Evolutionary conservation across 2,329 filamentous ascomycete genomes (phyloP).

Genomic region (Helicocarpus griseus): DNA sequence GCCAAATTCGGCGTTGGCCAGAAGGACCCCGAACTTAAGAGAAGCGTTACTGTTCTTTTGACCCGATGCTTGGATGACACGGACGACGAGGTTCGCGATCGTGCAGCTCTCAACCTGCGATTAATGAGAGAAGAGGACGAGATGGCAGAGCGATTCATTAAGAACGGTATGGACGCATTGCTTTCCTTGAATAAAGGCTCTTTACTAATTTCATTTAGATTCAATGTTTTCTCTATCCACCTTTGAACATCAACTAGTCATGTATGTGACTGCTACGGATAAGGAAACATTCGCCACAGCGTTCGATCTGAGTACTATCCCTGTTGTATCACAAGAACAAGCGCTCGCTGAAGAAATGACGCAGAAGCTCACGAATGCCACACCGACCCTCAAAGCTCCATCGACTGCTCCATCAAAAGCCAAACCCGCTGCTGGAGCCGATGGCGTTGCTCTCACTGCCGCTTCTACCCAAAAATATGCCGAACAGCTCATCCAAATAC

Average conservation of each 20-base stretch:
- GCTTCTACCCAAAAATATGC: conserved; percentile 82
- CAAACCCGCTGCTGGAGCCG: conserved; percentile 56
- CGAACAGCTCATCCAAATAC: conserved; percentile 76
- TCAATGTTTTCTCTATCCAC: conserved; percentile 90
- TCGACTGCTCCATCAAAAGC: conserved; percentile 68
- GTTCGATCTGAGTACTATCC: conserved; percentile 86
- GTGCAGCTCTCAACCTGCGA: conserved; percentile 82
- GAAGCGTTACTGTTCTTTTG: conserved; percentile 84
- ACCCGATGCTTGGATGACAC: conserved; percentile 92
- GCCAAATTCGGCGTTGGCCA: conserved; percentile 97
- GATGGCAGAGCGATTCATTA: conserved; percentile 76
- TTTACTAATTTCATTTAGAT: conserved; percentile 43
- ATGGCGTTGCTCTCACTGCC: conserved; percentile 65
- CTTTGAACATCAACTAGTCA: conserved; percentile 93
- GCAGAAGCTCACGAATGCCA: conserved; percentile 90
- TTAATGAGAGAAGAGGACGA: conserved; percentile 90
- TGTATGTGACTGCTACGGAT: conserved; percentile 91
- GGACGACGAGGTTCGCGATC: conserved; percentile 94
- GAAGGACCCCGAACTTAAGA: conserved; percentile 93
- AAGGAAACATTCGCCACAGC: conserved; percentile 73
- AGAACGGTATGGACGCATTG: conserved; percentile 60
- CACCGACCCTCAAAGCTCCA: conserved; percentile 88
- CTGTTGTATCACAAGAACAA: conserved; percentile 89
- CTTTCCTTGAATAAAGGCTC: neutral
- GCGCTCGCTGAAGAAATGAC: conserved; percentile 91